Evolutionary conservation across 2,329 filamentous ascomycete species (phyloP).

Genomic region (Fusarium sp.): DNA sequence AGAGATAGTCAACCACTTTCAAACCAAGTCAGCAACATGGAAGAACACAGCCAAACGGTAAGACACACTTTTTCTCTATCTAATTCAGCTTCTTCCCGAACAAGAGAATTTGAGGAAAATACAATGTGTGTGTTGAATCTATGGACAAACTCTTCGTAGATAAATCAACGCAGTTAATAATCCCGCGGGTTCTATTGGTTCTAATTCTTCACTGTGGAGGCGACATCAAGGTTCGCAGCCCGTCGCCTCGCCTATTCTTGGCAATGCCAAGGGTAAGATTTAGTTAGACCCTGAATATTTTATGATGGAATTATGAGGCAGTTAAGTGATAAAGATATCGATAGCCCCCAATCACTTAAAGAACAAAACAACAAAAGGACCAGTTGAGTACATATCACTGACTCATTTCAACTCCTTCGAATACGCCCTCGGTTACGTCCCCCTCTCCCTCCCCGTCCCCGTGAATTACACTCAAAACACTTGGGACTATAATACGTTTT

Average conservation of each 20-base stretch:
- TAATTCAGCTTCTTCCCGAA: neutral
- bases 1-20: constrained; percentile 30
- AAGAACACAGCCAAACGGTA: neutral
- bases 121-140: neutral
- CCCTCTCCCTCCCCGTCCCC: neutral
- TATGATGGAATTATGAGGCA: too few species aligned
- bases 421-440: neutral
- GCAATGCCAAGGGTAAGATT: neutral
- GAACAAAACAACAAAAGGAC: too few species aligned
- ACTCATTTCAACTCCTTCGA: neutral
- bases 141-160: too few species aligned
- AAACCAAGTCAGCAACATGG: neutral
- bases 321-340: too few species aligned
- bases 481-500: constrained; percentile 11
- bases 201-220: neutral
- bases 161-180: neutral
- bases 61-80: neutral
- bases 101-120: neutral
- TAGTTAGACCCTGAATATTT: too few species aligned
- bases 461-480: constrained; percentile 13
- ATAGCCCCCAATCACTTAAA: too few species aligned
- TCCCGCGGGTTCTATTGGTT: neutral
- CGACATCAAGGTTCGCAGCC: neutral
- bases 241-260: neutral
- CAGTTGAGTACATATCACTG: neutral